phyloP scores from a whole-genome alignment of 2,329 filamentous ascomycete species.

The Arthrobotrys sinensis region DNA sequence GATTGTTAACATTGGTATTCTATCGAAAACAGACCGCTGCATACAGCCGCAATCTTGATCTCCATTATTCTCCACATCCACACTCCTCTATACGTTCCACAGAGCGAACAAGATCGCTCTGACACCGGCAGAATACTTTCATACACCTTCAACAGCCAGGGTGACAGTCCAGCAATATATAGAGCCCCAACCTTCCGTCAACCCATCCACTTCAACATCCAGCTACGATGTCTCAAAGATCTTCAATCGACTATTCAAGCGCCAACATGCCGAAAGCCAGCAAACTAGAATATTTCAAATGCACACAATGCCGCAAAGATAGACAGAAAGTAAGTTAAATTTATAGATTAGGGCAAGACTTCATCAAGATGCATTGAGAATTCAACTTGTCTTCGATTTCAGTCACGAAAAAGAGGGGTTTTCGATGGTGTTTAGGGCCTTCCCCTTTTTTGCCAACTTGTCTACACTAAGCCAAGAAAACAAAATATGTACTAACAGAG shows the following conservation, averaged over 20 bases:
- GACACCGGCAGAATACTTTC: conserved; percentile 27
- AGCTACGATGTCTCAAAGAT: conserved; percentile 49
- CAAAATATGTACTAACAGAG: conserved; percentile 47
- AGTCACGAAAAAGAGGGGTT: conserved; percentile 47
- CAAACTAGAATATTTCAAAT: conserved; percentile 60
- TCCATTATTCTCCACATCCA: neutral
- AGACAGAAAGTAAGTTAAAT: conserved; percentile 54
- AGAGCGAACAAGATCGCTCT: conserved; percentile 42
- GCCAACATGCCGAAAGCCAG: conserved; percentile 58
- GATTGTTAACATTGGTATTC: conserved; percentile 10
- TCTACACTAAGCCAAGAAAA: conserved; percentile 41
- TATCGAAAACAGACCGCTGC: conserved; percentile 9
- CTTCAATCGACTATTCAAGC: conserved; percentile 38
- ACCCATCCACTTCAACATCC: conserved; percentile 10
- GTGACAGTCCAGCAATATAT: conserved; percentile 13
- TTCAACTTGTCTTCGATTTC: conserved; percentile 25
- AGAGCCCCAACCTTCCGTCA: conserved; percentile 27
- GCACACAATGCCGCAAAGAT: conserved; percentile 58
- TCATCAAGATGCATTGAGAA: neutral
- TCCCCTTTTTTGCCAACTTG: conserved; percentile 58
- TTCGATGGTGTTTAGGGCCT: conserved; percentile 34
- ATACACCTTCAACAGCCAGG: conserved; percentile 12
- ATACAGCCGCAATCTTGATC: conserved; percentile 21
- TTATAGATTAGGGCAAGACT: neutral
- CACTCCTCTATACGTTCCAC: conserved; percentile 12